Evolutionary conservation across 106 monocot species (phyloP).

Genomic region (Dendrobium officinale): DNA sequence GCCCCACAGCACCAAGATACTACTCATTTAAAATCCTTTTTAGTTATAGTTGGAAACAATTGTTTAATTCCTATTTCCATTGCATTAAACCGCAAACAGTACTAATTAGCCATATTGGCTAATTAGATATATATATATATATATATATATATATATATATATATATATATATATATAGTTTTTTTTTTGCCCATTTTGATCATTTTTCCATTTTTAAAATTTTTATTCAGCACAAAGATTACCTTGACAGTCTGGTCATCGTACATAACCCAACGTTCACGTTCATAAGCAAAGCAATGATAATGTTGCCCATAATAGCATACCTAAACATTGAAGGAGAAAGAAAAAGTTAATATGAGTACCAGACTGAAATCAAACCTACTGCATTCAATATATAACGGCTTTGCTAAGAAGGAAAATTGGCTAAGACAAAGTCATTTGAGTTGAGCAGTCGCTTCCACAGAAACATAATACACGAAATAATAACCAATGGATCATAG

Average conservation of each 20-base stretch:
- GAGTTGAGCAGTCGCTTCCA: background rate
- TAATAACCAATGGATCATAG: background rate
- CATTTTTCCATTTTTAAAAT: background rate
- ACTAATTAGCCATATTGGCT: too few species aligned
- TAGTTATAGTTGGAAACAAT: too few species aligned
- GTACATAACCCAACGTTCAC: constrained; percentile 71
- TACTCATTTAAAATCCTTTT: too few species aligned
- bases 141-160: background rate
- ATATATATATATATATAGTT: background rate
- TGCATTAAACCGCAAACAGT: too few species aligned
- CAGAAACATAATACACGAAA: background rate
- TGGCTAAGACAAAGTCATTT: background rate
- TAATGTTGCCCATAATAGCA: constrained; percentile 95
- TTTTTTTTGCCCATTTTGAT: background rate
- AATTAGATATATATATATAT: background rate
- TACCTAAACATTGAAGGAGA: constrained; percentile 35
- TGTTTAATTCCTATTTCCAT: too few species aligned
- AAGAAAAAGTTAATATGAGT: background rate
- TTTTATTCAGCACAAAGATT: constrained; percentile 10
- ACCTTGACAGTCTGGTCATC: constrained; percentile 89
- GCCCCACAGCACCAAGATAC: too few species aligned
- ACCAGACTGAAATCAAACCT: background rate
- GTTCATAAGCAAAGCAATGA: constrained; percentile 78
- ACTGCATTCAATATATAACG: background rate
- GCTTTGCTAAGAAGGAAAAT: background rate